Evolutionary conservation across 768 basidiomycete species (phyloP).

Genomic region (Rubroboletus pulcherrimus): DNA sequence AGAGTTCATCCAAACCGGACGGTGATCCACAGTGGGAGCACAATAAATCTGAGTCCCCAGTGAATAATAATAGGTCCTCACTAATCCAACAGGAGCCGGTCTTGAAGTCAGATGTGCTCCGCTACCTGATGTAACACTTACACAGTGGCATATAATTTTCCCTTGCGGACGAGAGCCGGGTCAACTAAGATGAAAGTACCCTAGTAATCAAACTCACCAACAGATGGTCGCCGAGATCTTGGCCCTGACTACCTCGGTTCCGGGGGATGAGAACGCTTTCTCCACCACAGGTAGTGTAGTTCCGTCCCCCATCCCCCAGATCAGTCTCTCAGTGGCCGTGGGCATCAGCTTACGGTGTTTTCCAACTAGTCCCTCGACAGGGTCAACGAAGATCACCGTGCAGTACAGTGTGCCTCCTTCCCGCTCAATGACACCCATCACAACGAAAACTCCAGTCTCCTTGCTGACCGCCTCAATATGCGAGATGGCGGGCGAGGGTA

Average conservation of each 20-base stretch:
- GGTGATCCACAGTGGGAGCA: conserved; percentile 61
- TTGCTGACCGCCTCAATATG: conserved; percentile 47
- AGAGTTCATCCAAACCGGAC: conserved; percentile 51
- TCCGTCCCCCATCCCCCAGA: conserved; percentile 62
- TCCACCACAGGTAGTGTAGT: conserved; percentile 49
- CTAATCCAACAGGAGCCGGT: conserved; percentile 27
- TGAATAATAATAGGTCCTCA: conserved; percentile 57
- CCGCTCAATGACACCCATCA: conserved; percentile 58
- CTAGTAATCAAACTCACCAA: conserved; percentile 38
- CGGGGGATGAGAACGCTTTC: conserved; percentile 33
- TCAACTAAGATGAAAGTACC: neutral
- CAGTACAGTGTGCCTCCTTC: conserved; percentile 62
- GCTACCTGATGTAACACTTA: conserved; percentile 26
- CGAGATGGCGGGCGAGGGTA: conserved; percentile 49
- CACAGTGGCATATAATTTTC: conserved; percentile 69
- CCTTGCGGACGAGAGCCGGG: conserved; percentile 34
- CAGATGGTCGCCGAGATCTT: conserved; percentile 58
- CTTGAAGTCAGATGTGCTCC: neutral
- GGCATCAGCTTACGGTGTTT: conserved; percentile 66
- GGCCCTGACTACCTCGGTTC: conserved; percentile 28
- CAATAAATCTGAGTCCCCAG: conserved; percentile 59
- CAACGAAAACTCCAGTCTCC: conserved; percentile 49
- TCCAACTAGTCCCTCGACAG: conserved; percentile 47
- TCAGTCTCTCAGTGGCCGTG: conserved; percentile 54
- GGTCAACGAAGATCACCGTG: conserved; percentile 54